These are phyloP conservation scores for Gaeumannomyces tritici DNA, from an alignment of 2,329 filamentous ascomycete species.

Conservation along the genomic window DNA sequence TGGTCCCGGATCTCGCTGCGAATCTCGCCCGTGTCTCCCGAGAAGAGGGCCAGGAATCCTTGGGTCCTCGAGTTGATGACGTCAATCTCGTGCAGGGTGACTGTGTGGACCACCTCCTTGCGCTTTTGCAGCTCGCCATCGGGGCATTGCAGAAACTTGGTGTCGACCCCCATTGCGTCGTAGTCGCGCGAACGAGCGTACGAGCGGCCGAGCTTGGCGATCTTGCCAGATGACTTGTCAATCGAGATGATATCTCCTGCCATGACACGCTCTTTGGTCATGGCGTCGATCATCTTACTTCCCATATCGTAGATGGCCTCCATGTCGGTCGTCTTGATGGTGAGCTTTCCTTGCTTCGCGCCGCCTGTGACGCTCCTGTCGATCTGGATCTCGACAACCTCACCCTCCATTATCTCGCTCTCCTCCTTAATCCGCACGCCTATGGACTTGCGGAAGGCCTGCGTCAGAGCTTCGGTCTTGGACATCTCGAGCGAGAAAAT, in stretches of 20 bases:
- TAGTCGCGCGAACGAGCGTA: constrained; percentile 95
- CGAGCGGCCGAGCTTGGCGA: constrained; percentile 90
- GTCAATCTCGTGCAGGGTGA: constrained; percentile 95
- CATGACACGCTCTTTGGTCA: constrained; percentile 99
- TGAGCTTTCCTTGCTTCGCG: constrained; percentile 97
- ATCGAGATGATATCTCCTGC: constrained; percentile 97
- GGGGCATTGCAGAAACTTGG: constrained; percentile 94
- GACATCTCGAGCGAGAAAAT: constrained; percentile 99
- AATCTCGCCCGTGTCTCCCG: constrained; percentile 96
- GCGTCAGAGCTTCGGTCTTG: constrained; percentile 95
- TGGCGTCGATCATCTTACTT: constrained; percentile 98
- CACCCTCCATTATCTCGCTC: constrained; percentile 97
- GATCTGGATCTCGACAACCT: constrained; percentile 98
- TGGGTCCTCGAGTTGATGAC: constrained; percentile 99
- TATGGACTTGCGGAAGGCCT: constrained; percentile 98
- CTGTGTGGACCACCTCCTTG: constrained; percentile 94
- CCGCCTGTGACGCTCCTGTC: constrained; percentile 93
- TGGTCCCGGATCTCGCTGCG: constrained; percentile 94
- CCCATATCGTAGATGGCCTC: constrained; percentile 99
- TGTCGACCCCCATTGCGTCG: constrained; percentile 97
- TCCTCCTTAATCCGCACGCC: constrained; percentile 98
- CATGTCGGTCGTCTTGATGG: constrained; percentile 99
- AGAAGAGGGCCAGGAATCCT: constrained; percentile 94
- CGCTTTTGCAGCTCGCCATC: constrained; percentile 96
- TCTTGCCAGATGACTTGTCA: constrained; percentile 96